phyloP scores from a whole-genome alignment of 1,284 basidiomycete species.

The Porodaedalea pini region DNA sequence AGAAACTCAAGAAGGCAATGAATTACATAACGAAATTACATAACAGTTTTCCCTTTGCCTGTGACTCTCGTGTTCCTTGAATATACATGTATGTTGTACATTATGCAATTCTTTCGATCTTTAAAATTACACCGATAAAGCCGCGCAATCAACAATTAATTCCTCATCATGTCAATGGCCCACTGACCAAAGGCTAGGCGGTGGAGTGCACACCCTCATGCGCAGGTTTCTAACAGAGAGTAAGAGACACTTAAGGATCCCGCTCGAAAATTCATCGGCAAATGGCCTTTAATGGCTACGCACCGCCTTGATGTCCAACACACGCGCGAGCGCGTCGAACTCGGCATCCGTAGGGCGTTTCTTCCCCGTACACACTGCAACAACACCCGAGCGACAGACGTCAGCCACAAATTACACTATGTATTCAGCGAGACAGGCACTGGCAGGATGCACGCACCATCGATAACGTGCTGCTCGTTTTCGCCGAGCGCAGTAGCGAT shows the following conservation, averaged over 20 bases:
- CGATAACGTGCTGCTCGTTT: conserved; percentile 44
- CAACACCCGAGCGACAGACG: background rate
- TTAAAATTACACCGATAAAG: no score
- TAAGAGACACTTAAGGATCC: background rate
- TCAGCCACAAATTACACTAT: background rate
- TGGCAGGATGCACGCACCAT: conserved; percentile 37
- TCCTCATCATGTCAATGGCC: no score
- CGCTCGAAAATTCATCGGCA: background rate
- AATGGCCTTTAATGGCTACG: background rate
- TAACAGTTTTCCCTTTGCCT: no score
- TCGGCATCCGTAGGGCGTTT: conserved; percentile 45
- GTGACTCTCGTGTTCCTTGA: no score
- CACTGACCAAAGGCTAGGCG: no score
- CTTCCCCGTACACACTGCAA: conserved; percentile 51
- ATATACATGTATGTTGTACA: no score
- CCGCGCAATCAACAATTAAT: no score
- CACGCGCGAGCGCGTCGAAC: conserved; percentile 48
- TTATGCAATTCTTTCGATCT: no score
- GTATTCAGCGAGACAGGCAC: background rate
- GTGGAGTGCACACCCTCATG: conserved; percentile 19
- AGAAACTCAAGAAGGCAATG: no score
- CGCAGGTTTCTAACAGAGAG: background rate
- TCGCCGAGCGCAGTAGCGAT: conserved; percentile 46
- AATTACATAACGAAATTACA: no score
- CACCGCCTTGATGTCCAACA: conserved; percentile 40